Evolutionary conservation across 345 rosid species (phyloP).

Genomic region (Arabidopsis arenosa): DNA sequence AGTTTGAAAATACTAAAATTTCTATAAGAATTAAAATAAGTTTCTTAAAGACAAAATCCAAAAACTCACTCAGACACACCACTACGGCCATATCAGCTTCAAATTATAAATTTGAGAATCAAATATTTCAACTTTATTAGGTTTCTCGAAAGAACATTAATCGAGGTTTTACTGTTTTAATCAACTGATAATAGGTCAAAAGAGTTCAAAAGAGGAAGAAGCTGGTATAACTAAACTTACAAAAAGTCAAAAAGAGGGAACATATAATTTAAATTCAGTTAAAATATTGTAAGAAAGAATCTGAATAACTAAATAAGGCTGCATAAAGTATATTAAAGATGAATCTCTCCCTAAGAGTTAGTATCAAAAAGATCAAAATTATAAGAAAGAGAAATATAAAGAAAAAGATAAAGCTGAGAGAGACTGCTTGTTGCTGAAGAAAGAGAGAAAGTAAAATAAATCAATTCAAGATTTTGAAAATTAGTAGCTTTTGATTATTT

Average conservation of each 20-base stretch:
- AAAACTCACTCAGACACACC: neutral
- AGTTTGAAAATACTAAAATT: neutral
- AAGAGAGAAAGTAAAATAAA: constrained; percentile 12
- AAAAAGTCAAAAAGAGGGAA: constrained; percentile 9
- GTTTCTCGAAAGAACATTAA: constrained; percentile 12
- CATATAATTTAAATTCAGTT: neutral
- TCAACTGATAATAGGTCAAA: constrained; percentile 18
- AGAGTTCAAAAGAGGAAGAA: constrained; percentile 5
- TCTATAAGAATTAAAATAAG: neutral
- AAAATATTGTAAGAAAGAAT: constrained; percentile 1
- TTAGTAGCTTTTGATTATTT: neutral
- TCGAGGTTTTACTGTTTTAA: constrained; percentile 15
- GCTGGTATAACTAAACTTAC: constrained; percentile 5
- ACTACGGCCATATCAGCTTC: neutral
- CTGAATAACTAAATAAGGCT: constrained; percentile 33
- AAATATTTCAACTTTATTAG: constrained; percentile 24
- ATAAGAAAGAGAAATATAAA: constrained; percentile 1
- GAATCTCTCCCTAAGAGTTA: constrained; percentile 16
- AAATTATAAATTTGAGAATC: neutral
- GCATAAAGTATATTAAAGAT: constrained; percentile 42
- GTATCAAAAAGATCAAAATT: constrained; percentile 16
- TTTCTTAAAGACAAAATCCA: neutral
- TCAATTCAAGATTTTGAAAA: constrained; percentile 5
- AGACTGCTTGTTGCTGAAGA: constrained; percentile 31
- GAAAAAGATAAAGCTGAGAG: constrained; percentile 20